Base-by-base conservation (phyloP, 208 protist genomes). In the Jaenimonas drosophilae region DNA sequence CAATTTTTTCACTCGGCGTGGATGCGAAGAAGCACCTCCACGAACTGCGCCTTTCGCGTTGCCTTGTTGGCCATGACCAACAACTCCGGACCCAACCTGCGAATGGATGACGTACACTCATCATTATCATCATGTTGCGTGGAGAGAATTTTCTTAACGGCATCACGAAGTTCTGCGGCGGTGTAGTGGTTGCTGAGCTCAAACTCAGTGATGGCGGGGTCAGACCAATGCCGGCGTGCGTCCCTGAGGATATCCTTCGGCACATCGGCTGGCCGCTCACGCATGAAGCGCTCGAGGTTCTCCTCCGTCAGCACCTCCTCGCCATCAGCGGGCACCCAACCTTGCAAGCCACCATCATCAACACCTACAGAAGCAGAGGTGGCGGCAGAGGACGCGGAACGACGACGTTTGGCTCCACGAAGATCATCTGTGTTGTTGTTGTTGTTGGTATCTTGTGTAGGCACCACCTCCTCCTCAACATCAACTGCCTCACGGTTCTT, bases 161-260 rank as follows among this genome's bases (percentile, higher is more conserved):
- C 59, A 4, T 30, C 51, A 27, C 40, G 40, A 30, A 94, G 63
- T 47, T 94, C 80, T 28, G 43, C 59, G 5, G 62, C 57, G 7
- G 64, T 77, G 63, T 90, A 94, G 55, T 94, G 85, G 41, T 88
- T 54, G 26, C 75, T 50, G 29, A 94, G 59, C 53, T 94, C 85
- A 50, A 85, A 88, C 14, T 29, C 41, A 0, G 80, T 88, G 32
- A 94, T 87, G 33, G 21, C 41, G 17, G 69, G 44, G 36, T 88
- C 65, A 1, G 50, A 37, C 44, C 74, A 70, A 14, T 55, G 20
- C 25, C 67, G 63, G 0, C 85, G 74, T 43, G 53, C 54, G 38
- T 71, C 70, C 0, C 60, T 51, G 34, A 90, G 11, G 30, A 94
- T 65, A 26, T 59, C 59, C 21, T 49, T 54, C 4, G 85, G 85